A percentile compares a stretch with the other conserved stretches of the same genome.
These are phyloP conservation scores for Aspergillus fumigatus DNA, from an alignment of 2,329 filamentous ascomycete species.

Conservation along the genomic window DNA sequence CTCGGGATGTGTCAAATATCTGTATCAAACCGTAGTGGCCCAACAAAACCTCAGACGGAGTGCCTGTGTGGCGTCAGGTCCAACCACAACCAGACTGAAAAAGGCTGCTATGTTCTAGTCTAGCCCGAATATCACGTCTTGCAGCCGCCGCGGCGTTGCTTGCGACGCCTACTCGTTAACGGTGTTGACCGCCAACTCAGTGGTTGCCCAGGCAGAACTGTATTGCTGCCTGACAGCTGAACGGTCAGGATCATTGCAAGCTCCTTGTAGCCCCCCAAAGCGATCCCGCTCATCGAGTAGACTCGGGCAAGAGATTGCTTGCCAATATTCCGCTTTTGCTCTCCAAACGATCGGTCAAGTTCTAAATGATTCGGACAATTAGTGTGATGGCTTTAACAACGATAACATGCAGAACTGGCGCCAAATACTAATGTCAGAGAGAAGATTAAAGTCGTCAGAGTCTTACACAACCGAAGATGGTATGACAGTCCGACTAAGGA, in stretches of 20 bases:
- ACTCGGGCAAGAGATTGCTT: not conserved
- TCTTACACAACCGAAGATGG: conserved; percentile 37
- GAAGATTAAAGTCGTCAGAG: conserved; percentile 44
- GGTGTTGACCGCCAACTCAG: conserved; percentile 44
- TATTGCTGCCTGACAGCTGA: not conserved
- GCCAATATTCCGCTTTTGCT: not conserved
- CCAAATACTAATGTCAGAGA: conserved; percentile 33
- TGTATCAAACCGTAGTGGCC: no score
- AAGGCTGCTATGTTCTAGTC: conserved; percentile 2
- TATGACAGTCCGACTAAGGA: conserved; percentile 79
- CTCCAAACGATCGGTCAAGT: not conserved
- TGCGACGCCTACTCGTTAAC: conserved; percentile 59
- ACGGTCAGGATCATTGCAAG: not conserved
- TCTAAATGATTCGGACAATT: not conserved
- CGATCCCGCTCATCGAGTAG: no score
- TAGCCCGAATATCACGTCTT: conserved; percentile 33
- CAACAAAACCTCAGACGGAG: no score
- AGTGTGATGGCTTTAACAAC: not conserved
- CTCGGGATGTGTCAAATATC: no score
- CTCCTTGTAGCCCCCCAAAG: no score
- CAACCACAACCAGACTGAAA: conserved; percentile 35
- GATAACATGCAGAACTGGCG: not conserved
- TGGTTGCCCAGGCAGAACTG: conserved; percentile 3
- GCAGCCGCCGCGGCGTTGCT: conserved; percentile 60
- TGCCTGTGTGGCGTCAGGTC: conserved; percentile 23